A percentile compares a stretch with the other conserved stretches of the same genome.
phyloP scores from a whole-genome alignment of 371 early-diverging fungal species.

The Rhizoclosmatium hyalinum region DNA sequence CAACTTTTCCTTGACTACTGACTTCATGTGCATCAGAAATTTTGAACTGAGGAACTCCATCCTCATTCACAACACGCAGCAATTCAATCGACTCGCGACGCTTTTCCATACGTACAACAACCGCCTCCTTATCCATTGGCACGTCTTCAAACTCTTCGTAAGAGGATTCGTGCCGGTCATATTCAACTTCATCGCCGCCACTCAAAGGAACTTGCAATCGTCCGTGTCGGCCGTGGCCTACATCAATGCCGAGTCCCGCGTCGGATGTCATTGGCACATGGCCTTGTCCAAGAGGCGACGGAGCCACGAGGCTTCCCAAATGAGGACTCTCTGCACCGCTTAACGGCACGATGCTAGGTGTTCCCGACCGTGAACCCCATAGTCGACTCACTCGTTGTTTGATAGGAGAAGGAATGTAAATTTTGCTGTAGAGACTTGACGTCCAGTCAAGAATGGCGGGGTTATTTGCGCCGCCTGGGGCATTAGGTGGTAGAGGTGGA shows the following conservation, averaged over 20 bases:
- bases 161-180: neutral
- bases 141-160: neutral
- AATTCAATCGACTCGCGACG: neutral
- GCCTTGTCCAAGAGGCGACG: neutral
- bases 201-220: neutral
- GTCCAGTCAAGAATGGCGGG: conserved; percentile 18
- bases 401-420: conserved; percentile 11
- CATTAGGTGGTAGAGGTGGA: neutral
- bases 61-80: neutral
- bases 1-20: neutral
- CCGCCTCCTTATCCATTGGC: neutral
- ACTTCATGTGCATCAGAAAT: too few species aligned
- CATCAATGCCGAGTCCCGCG: neutral
- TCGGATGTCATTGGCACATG: neutral
- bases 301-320: neutral
- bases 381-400: conserved; percentile 10
- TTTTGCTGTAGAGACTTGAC: neutral
- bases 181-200: neutral
- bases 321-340: neutral
- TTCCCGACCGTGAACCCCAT: neutral
- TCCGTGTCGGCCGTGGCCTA: neutral
- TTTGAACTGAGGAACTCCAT: neutral
- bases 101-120: neutral
- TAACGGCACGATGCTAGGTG: neutral
- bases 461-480: neutral